Base-by-base conservation (phyloP, 768 basidiomycete species). In the Nidularia pulvinata region DNA sequence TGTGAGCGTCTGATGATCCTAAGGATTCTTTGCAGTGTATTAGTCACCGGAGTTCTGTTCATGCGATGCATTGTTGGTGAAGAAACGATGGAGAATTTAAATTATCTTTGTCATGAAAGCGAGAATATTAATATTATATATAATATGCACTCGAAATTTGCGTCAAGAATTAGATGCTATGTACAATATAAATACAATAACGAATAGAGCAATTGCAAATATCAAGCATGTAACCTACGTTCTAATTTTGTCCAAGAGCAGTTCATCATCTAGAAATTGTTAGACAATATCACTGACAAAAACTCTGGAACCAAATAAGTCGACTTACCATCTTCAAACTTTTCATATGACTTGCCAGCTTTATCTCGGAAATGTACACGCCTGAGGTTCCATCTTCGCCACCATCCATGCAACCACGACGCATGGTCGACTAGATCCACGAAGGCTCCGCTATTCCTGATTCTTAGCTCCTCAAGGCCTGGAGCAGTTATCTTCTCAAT, bases 401-500 rank as follows among this genome's bases (percentile, higher is more conserved):
- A 61, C 71, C 71, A 71, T 19, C 50, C 61, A 35, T 66, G 51
- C 47, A 72, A 57, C 33, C 65, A 68, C 1, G 14, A 16, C 1
- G 56, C 57, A 16, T 69, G 61, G 19, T 69, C 57, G 13, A 63
- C 63, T 25, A 75, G 57, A 43, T 62, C 55, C 4, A 65, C 65
- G 22, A 46, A 59, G 7, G 51, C 48, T 11, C 57, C 57, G 22
- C 36, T 34, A 35, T 59, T 52, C 22, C 55, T 46, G 49, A 59
- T 48, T 6, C 57, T 44, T 6, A 79, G 51, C 22, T 76, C 75
- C 5, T 50, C 53, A 25, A 79, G 56, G 32, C 58, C 53, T 7
- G 76, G 72, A 19, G 74, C 52, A 33, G 64, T 43, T 34, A 74
- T 69, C 55, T 48, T 49, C 49, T 77, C 73, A 22, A 78, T 66